Percentiles rank a stretch among this genome's conserved stretches.
Conservation (phyloP, 2,329 filamentous ascomycete genomes). For the Phyllosticta citribraziliensis region DNA sequence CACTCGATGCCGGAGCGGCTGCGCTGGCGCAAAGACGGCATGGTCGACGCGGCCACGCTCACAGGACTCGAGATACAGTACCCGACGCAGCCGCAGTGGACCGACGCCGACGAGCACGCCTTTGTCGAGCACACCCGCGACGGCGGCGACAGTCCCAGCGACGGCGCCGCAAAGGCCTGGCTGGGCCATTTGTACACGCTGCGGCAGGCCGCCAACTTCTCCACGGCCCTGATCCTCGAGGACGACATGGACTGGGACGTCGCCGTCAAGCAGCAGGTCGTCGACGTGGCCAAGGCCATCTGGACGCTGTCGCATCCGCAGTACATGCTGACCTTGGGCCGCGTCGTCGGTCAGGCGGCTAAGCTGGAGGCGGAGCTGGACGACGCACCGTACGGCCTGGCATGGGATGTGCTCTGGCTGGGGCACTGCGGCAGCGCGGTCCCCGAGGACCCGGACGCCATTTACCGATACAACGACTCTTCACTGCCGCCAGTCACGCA, state of each 20-base stretch:
- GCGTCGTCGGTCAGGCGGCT: neutral
- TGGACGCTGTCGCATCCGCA: conserved; percentile 6
- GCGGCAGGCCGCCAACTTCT: neutral
- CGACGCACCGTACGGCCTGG: conserved; percentile 20
- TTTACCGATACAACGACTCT: conserved; percentile 7
- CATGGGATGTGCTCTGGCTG: conserved; percentile 28
- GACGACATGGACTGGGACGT: conserved; percentile 17
- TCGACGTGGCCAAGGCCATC: conserved; percentile 12
- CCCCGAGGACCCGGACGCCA: neutral
- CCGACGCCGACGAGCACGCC: neutral
- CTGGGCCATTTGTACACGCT: conserved; percentile 10
- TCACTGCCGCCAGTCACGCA: conserved; percentile 1
- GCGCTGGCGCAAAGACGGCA: conserved; percentile 8
- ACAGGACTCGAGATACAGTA: conserved; percentile 7
- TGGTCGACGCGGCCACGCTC: conserved; percentile 3
- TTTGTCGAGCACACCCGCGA: neutral
- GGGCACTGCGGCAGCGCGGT: conserved; percentile 23
- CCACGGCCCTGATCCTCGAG: conserved; percentile 14
- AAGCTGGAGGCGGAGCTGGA: neutral
- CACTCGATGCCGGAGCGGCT: neutral
- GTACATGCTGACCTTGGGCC: neutral
- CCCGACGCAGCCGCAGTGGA: neutral
- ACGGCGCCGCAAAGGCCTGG: neutral
- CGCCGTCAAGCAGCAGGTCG: conserved; percentile 12
- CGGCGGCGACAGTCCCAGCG: neutral